Percentiles rank a stretch among this genome's conserved stretches.
Evolutionary conservation across 352 stramenopile species (phyloP).

Genomic region (Phytopythium vexans): DNA sequence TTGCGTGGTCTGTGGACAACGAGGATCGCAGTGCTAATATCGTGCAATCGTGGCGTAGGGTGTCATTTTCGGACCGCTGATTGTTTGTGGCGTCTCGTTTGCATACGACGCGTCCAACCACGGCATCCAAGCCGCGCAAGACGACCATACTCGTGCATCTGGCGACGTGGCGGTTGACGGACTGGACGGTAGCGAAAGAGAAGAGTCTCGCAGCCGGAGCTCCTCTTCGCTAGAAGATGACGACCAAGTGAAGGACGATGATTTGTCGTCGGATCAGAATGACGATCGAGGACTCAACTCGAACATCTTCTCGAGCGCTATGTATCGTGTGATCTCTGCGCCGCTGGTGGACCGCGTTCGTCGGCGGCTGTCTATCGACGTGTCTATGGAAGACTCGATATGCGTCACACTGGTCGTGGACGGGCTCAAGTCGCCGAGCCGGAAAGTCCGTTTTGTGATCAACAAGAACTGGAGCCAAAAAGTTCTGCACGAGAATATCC

Average conservation of each 20-base stretch:
- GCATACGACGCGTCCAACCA: constrained; percentile 87
- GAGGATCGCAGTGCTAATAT: not conserved
- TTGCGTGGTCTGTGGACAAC: not conserved
- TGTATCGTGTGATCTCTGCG: constrained; percentile 81
- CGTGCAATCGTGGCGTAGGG: constrained; percentile 24
- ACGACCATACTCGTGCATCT: constrained; percentile 40
- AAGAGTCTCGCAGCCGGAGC: constrained; percentile 35
- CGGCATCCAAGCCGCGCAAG: constrained; percentile 80
- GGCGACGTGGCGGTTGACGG: constrained; percentile 33
- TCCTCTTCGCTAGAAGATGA: constrained; percentile 36
- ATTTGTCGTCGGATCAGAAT: constrained; percentile 13
- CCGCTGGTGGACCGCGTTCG: constrained; percentile 75
- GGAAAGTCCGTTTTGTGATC: constrained; percentile 73
- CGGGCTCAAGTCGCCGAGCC: constrained; percentile 37
- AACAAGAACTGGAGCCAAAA: constrained; percentile 66
- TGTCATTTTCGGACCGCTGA: constrained; percentile 82
- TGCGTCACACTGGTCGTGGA: constrained; percentile 71
- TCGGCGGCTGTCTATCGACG: constrained; percentile 73
- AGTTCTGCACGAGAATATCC: constrained; percentile 52
- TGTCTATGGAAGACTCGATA: constrained; percentile 68
- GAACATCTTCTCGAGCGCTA: constrained; percentile 80
- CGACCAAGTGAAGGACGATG: constrained; percentile 16
- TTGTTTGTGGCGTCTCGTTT: constrained; percentile 80
- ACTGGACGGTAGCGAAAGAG: constrained; percentile 47
- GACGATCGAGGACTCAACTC: constrained; percentile 24